Evolutionary conservation across 768 basidiomycete genomes (phyloP), one percentile per base, ranked within the genome.

Genomic region (Sarcomyxa edulis): DNA sequence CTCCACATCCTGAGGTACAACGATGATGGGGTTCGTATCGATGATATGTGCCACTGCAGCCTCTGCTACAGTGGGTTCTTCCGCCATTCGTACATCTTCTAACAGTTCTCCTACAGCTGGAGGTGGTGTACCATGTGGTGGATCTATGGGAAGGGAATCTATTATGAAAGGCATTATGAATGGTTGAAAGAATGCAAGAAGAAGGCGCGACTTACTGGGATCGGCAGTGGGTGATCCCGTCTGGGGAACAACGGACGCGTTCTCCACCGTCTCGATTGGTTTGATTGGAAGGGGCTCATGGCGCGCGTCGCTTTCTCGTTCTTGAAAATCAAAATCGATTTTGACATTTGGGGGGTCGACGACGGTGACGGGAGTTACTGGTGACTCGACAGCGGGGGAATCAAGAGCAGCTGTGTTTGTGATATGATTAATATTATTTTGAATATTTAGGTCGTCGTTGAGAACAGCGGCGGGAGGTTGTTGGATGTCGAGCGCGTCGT

Each of bases 251-350:
- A 61, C 61, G 38, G 68, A 71, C 51, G 59, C 61, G 58, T 61
- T 53, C 45, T 74, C 68, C 32, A 59, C 48, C 35, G 58, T 59
- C 44, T 64, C 60, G 47, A 66, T 51, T 38, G 63, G 51, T 52
- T 72, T 77, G 51, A 76, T 57, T 36, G 69, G 60, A 39, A 75
- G 55, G 32, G 74, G 75, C 48, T 83, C 79, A 53, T 76, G 71
- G 40, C 74, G 76, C 50, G 69, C 79, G 69, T 82, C 76, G 53
- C 78, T 78, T 65, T 84, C 81, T 46, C 74, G 72, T 50, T 78
- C 73, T 48, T 69, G 66, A 46, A 64, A 69, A 65, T 81, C 76
- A 46, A 74, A 68, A 55, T 78, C 72, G 50, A 81, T 78, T 66
- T 79, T 81, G 47, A 74, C 69, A 58, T 76, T 72, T 30, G 72